Percentiles rank a stretch among this genome's conserved stretches.
These are phyloP conservation scores for Setomelanomma holmii DNA, from an alignment of 2,329 filamentous ascomycete genomes.

Conservation along the genomic window DNA sequence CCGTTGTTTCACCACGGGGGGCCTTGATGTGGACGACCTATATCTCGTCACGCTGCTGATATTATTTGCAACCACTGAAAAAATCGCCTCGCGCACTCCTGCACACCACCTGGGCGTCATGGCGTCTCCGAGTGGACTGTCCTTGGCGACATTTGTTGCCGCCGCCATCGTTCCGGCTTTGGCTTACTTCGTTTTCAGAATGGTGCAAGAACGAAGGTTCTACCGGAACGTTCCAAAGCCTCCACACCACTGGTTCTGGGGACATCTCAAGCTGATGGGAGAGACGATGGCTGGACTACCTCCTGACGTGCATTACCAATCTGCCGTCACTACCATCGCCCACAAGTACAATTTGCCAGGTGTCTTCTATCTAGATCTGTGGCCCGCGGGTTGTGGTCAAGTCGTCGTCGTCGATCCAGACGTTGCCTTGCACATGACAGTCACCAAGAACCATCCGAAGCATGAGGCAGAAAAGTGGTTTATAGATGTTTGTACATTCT, in stretches of 20 bases:
- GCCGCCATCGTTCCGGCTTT: slow-evolving; percentile 18
- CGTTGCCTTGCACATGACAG: slow-evolving; percentile 48
- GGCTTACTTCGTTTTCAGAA: slow-evolving; percentile 23
- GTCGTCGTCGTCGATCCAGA: slow-evolving; percentile 49
- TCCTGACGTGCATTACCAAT: slow-evolving; percentile 45
- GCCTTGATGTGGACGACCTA: no score
- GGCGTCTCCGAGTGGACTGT: slow-evolving; percentile 6
- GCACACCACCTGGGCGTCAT: slow-evolving; percentile 1
- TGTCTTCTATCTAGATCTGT: slow-evolving; percentile 55
- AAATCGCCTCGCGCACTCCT: neutral
- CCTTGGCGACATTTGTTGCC: slow-evolving; percentile 21
- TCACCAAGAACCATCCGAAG: slow-evolving; percentile 42
- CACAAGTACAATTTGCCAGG: slow-evolving; percentile 44
- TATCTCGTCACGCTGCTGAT: no score
- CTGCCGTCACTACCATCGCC: slow-evolving; percentile 41
- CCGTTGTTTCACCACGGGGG: neutral
- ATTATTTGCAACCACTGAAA: neutral
- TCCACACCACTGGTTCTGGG: slow-evolving; percentile 51
- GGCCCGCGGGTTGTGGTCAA: slow-evolving; percentile 47
- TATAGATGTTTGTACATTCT: slow-evolving; percentile 13
- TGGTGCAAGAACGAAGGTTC: slow-evolving; percentile 29
- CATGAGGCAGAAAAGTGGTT: slow-evolving; percentile 24
- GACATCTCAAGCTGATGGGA: slow-evolving; percentile 50
- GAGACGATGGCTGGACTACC: slow-evolving; percentile 45
- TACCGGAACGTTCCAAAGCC: slow-evolving; percentile 46